Evolutionary conservation across 352 stramenopile species (phyloP).

Genomic region (Pythium guiyangense): DNA sequence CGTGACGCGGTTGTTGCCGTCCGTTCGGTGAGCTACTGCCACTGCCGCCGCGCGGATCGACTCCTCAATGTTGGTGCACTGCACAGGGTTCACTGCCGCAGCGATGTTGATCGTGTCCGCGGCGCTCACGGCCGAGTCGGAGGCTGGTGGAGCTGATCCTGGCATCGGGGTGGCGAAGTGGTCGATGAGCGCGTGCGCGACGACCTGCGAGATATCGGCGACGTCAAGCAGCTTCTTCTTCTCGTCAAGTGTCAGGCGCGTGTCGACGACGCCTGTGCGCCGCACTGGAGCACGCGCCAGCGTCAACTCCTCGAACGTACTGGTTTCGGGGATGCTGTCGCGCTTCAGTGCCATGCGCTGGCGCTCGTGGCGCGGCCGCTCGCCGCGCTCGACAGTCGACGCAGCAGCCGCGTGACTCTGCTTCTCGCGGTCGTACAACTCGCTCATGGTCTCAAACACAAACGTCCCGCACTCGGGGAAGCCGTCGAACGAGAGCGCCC

Average conservation of each 20-base stretch:
- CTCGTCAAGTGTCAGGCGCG: conserved; percentile 15
- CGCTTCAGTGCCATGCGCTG: too few species aligned
- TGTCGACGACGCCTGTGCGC: conserved; percentile 7
- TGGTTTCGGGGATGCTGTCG: not conserved
- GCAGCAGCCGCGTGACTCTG: conserved; percentile 1
- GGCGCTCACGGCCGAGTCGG: too few species aligned
- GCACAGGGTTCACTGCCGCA: conserved; percentile 1
- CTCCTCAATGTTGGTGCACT: conserved; percentile 12
- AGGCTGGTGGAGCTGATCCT: not conserved
- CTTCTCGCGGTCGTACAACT: conserved; percentile 19
- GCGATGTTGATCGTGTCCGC: not conserved
- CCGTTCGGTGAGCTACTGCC: not conserved
- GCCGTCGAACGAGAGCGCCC: conserved; percentile 17
- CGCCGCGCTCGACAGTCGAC: too few species aligned
- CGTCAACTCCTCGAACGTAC: not conserved
- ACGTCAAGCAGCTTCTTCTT: conserved; percentile 19
- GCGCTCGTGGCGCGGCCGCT: not conserved
- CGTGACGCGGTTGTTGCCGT: conserved; percentile 1
- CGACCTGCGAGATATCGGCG: conserved; percentile 13
- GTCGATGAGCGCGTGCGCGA: conserved; percentile 14
- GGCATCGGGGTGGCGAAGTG: conserved; percentile 10
- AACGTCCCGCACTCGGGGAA: conserved; percentile 22
- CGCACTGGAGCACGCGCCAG: not conserved
- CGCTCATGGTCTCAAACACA: conserved; percentile 22
- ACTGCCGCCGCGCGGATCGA: conserved; percentile 6